A percentile compares a stretch with the other conserved stretches of the same genome.
Evolutionary conservation across 2,329 filamentous ascomycete species (phyloP).

Genomic region (Fusarium luffae): DNA sequence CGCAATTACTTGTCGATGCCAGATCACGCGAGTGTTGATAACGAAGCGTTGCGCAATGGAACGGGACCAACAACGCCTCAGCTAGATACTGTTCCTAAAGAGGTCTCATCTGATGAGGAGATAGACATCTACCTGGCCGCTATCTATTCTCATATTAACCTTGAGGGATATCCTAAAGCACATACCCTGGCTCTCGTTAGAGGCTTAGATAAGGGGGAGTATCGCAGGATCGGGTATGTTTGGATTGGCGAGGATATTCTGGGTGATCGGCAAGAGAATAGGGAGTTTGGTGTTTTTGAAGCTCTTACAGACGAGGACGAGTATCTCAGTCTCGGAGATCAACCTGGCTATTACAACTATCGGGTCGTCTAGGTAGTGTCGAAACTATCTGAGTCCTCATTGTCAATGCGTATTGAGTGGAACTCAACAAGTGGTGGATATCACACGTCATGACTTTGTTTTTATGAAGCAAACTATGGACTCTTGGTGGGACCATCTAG

Average conservation of each 20-base stretch:
- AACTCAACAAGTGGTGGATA: neutral
- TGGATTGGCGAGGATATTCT: conserved; percentile 1
- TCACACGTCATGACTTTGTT: neutral
- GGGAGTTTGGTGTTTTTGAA: conserved; percentile 24
- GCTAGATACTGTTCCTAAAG: conserved; percentile 13
- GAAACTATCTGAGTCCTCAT: neutral
- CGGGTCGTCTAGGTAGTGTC: conserved; percentile 17
- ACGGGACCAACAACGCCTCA: neutral
- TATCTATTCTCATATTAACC: conserved; percentile 11
- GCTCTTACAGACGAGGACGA: conserved; percentile 19
- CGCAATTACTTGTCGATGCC: conserved; percentile 5
- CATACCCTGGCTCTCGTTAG: conserved; percentile 24
- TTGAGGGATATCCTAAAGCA: neutral
- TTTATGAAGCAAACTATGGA: neutral
- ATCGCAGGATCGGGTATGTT: conserved; percentile 27
- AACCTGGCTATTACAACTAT: conserved; percentile 21
- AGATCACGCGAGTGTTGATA: neutral
- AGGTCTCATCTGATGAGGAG: neutral
- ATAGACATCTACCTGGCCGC: conserved; percentile 22
- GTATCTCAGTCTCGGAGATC: conserved; percentile 11
- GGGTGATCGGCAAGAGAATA: neutral
- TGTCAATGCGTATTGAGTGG: neutral
- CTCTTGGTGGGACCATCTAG: neutral
- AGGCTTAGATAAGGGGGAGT: conserved; percentile 24
- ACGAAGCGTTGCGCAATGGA: neutral